These are phyloP conservation scores for Fusarium sp. DNA, from an alignment of 2,329 filamentous ascomycete genomes.

Conservation along the genomic window DNA sequence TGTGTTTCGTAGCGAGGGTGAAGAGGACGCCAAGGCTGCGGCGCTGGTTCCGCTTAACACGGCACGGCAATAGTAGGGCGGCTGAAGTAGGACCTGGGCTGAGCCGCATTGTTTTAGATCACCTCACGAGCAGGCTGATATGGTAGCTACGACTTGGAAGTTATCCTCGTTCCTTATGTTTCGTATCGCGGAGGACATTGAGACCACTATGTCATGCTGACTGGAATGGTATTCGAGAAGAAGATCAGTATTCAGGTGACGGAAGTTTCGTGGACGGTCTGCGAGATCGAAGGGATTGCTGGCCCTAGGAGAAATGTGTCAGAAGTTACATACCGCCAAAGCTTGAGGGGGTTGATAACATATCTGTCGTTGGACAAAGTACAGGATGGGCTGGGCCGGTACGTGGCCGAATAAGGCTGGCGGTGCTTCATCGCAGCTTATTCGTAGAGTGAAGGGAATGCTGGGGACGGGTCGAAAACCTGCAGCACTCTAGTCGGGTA, in stretches of 20 bases:
- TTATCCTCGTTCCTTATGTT: background rate
- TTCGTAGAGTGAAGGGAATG: background rate
- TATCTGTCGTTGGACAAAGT: background rate
- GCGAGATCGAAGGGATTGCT: background rate
- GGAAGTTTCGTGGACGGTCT: background rate
- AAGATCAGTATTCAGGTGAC: background rate
- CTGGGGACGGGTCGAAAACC: background rate
- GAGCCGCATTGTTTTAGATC: background rate
- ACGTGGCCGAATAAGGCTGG: rapidly evolving
- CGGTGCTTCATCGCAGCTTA: background rate
- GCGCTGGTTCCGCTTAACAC: background rate
- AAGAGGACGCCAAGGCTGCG: background rate
- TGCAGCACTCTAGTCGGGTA: background rate
- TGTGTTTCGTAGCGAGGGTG: background rate
- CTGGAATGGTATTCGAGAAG: background rate
- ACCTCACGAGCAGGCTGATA: background rate
- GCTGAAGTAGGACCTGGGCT: background rate
- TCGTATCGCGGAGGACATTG: background rate
- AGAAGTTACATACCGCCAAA: background rate
- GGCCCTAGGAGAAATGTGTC: background rate
- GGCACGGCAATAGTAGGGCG: background rate
- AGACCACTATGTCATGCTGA: background rate
- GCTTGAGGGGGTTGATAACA: background rate
- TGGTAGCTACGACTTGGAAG: background rate
- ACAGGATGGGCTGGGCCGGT: background rate